Evolutionary conservation across 2,329 filamentous ascomycete genomes (phyloP), one percentile per base, ranked within the genome.

Genomic region (Cryphonectria parasitica): DNA sequence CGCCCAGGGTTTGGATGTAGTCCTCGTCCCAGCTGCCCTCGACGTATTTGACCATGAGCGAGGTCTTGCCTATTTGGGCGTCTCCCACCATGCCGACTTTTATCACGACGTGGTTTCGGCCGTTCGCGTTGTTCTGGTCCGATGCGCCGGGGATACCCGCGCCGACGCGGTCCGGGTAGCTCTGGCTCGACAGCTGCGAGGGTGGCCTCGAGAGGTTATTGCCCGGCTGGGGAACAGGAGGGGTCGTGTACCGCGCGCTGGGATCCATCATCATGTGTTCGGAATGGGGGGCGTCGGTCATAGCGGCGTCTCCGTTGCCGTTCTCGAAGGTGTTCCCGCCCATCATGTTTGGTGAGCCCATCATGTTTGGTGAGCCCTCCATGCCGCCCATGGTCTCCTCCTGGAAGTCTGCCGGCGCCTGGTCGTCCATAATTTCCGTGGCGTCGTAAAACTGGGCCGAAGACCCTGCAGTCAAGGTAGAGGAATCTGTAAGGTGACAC

Each of bases 21-120:
- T 99, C 96, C 83, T 99, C 96, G 81, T 99, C 96, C 94, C 96
- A 99, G 82, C 95, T 98, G 72, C 96, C 96, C 83, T 99, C 96
- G 69, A 99, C 96, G 79, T 99, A 99, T 82, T 99, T 99, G 78
- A 99, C 96, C 96, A 99, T 99, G 79, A 99, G 83, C 74, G 95
- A 98, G 25, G 96, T 99, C 88, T 99, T 99, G 79, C 96, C 96
- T 76, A 99, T 99, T 82, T 99, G 96, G 70, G 96, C 96, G 83
- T 99, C 96, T 63, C 96, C 96, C 62, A 99, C 96, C 96, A 99
- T 99, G 78, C 96, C 96, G 66, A 99, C 96, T 83, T 99, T 99
- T 86, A 99, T 98, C 70, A 99, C 96, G 52, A 99, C 96, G 77
- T 90, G 89, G 79, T 90, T 90, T 72, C 89, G 85, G 63, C 86